Conservation (phyloP, 441 rosid genomes). For the Erodium chrysanthum region DNA sequence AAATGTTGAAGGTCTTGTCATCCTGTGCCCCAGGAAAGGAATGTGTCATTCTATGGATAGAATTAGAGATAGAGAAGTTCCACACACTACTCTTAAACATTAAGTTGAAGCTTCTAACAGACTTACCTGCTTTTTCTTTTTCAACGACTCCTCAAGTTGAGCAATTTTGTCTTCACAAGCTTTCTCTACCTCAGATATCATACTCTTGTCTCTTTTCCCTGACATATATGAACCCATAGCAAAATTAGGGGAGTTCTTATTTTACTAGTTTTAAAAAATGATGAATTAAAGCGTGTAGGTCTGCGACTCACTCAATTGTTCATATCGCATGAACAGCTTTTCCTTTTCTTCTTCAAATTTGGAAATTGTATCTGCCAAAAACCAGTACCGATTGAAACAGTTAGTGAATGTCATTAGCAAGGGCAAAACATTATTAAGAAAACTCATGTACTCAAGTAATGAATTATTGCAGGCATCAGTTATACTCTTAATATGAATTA, state of each 20-base stretch:
- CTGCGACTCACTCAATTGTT: constrained; percentile 57
- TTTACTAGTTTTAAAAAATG: background rate
- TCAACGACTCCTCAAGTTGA: constrained; percentile 55
- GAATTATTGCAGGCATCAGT: background rate
- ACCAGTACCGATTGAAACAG: background rate
- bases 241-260: constrained; percentile 11
- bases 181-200: constrained; percentile 56
- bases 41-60: background rate
- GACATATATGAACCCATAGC: constrained; percentile 20
- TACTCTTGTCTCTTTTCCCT: constrained; percentile 71
- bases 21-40: constrained; percentile 34
- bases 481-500: background rate
- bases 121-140: constrained; percentile 56
- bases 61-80: background rate
- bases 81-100: background rate
- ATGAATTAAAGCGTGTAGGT: background rate
- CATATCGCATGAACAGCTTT: constrained; percentile 53
- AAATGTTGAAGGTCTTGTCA: constrained; percentile 62
- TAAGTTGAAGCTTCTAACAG: background rate
- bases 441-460: background rate
- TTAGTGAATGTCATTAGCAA: background rate
- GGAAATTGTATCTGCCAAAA: constrained; percentile 45
- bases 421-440: background rate
- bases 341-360: constrained; percentile 75
- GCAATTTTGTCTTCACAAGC: constrained; percentile 50